Conservation (phyloP, 1,139 yeast genomes). For the Geotrichum histeridarum region DNA sequence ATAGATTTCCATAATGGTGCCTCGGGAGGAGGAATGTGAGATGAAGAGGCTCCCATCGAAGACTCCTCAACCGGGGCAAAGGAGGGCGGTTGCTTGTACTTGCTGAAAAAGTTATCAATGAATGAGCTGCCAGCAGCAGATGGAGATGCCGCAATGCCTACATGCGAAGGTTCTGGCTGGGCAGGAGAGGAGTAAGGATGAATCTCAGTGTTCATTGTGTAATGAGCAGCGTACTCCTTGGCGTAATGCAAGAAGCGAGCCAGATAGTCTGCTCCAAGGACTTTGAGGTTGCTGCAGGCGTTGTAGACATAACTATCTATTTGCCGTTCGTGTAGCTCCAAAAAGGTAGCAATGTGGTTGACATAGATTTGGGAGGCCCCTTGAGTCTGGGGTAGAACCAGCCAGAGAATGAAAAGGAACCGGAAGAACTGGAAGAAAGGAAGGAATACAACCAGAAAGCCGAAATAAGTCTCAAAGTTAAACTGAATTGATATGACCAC, state of each 20-base stretch:
- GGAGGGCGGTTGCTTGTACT: slow-evolving; percentile 19
- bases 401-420: slow-evolving; percentile 46
- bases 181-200: slow-evolving; percentile 7
- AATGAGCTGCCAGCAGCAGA: slow-evolving; percentile 13
- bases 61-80: slow-evolving; percentile 6
- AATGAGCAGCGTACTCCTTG: slow-evolving; percentile 15
- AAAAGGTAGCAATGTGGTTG: slow-evolving; percentile 35
- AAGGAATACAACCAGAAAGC: slow-evolving; percentile 40
- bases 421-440: slow-evolving; percentile 49
- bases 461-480: slow-evolving; percentile 42
- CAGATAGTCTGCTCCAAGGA: slow-evolving; percentile 28
- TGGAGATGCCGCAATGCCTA: not conserved
- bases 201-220: slow-evolving; percentile 13
- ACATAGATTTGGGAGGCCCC: slow-evolving; percentile 38
- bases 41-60: not conserved
- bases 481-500: slow-evolving; percentile 46
- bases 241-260: slow-evolving; percentile 12
- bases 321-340: slow-evolving; percentile 32
- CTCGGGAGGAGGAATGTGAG: not conserved
- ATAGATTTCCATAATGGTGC: slow-evolving; percentile 15
- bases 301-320: slow-evolving; percentile 30
- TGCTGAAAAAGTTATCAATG: slow-evolving; percentile 18
- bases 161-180: not conserved
- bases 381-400: slow-evolving; percentile 47
- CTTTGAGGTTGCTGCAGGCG: slow-evolving; percentile 25